A percentile compares a stretch with the other conserved stretches of the same genome.
phyloP scores from a whole-genome alignment of 139 green algal genomes.

The Picochlorum costavermella region DNA sequence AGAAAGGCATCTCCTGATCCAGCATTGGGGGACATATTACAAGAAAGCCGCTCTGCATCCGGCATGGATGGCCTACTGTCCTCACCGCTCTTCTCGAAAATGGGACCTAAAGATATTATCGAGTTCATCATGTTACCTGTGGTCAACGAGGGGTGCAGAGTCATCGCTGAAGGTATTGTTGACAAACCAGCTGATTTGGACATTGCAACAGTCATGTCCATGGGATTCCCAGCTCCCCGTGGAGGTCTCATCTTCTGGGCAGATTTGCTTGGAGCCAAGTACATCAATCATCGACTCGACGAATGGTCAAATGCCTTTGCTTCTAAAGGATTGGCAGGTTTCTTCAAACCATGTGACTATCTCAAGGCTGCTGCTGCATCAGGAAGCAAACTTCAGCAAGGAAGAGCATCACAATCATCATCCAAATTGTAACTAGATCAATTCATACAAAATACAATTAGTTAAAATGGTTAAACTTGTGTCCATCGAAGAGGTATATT shows the following conservation, averaged over 20 bases:
- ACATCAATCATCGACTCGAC: conserved; percentile 23
- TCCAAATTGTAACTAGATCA: no score
- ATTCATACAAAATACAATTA: no score
- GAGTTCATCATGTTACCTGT: conserved; percentile 99
- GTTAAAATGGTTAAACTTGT: neutral
- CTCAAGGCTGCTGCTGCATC: conserved; percentile 38
- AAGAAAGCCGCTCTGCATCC: conserved; percentile 17
- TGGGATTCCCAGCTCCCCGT: conserved; percentile 92
- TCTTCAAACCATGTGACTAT: conserved; percentile 85
- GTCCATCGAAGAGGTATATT: neutral
- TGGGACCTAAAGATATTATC: conserved; percentile 71
- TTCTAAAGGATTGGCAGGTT: conserved; percentile 42
- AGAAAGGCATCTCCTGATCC: conserved; percentile 65
- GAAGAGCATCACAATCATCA: neutral
- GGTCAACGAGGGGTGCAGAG: conserved; percentile 79
- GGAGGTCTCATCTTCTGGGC: conserved; percentile 84
- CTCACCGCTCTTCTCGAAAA: conserved; percentile 1
- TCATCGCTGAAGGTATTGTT: conserved; percentile 76
- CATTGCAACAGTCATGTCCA: conserved; percentile 89
- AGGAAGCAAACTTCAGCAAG: conserved; percentile 44
- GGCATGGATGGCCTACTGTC: conserved; percentile 20
- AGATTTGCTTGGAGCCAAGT: conserved; percentile 64
- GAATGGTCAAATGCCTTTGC: conserved; percentile 29
- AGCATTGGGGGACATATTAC: conserved; percentile 56
- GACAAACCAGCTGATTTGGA: conserved; percentile 94